Base-by-base conservation (phyloP, 75 land plant genomes). In the Cryptomeria japonica region DNA sequence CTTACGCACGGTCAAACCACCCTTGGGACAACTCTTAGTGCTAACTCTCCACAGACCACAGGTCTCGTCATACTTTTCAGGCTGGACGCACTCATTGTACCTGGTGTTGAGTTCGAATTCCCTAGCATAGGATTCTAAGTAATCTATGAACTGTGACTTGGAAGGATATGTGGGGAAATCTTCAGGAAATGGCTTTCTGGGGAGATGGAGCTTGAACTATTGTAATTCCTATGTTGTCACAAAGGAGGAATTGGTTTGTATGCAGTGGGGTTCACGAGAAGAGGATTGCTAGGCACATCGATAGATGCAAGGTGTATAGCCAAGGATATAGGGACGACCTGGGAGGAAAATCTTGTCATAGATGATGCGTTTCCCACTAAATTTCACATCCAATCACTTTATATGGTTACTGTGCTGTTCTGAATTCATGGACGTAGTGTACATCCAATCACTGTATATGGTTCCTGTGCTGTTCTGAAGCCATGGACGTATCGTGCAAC, bases 81-180 rank as follows among this genome's bases (percentile, higher is more conserved):
- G n/a, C n/a, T n/a, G n/a, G 47, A 96, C 98, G 16, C 89, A 31
- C 82, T 91, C 89, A 42, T 94, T 94, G 93, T 94, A 96, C 80
- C 82, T 44, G 19, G 95, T 96, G 12, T 86, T 49, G 88, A 95
- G 88, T 1, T 86, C 86, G 92, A 95, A 95, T 16, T 46, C 61
- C 25, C 34, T 22, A 15, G 95, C 95, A 64, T 96, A 96, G 28
- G 78, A 32, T 76, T 96, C 93, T 77, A 96, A 36, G 92, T 96
- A 96, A 46, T 84, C 86, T 55, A 96, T 89, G 89, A 96, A 96
- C 89, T 96, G 90, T 19, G 89, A 53, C 87, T 83, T 86, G 88
- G n/a, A n/a, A n/a, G n/a, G n/a, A n/a, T n/a, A n/a, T n/a, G n/a
- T n/a, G n/a, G n/a, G n/a, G n/a, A n/a, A n/a, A n/a, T n/a, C n/a